Percentiles rank a stretch among this genome's conserved stretches.
Evolutionary conservation across 192 early-diverging fungal species (phyloP).

Genomic region (Gaertneriomyces semiglobifer): DNA sequence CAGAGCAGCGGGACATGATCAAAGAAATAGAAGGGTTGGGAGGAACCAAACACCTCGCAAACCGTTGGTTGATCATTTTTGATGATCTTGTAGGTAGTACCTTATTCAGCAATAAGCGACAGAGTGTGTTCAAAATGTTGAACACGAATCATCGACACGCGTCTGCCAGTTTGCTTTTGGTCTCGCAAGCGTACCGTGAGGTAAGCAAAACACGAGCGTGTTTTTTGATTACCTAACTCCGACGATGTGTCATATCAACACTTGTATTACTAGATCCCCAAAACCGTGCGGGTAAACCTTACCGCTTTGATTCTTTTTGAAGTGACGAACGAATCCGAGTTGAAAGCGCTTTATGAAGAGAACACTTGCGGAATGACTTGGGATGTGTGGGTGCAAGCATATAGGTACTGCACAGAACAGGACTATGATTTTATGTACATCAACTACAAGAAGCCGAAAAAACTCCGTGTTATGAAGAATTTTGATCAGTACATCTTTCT

Average conservation of each 20-base stretch:
- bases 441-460: slow-evolving; percentile 3
- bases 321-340: slow-evolving; percentile 1
- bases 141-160: slow-evolving; percentile 6
- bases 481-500: not conserved
- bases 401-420: not conserved
- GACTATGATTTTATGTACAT: not conserved
- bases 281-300: not conserved
- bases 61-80: not conserved
- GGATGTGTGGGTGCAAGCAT: not conserved
- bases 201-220: too few relatives aligned
- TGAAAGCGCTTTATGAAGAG: not conserved
- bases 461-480: not conserved
- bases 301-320: slow-evolving; percentile 6
- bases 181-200: slow-evolving; percentile 5
- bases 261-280: too few relatives aligned
- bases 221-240: too few relatives aligned
- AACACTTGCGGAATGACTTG: not conserved
- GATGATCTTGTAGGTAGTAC: slow-evolving; percentile 1
- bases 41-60: not conserved
- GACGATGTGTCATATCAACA: too few relatives aligned
- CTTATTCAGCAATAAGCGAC: not conserved
- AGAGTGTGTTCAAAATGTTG: slow-evolving; percentile 6
- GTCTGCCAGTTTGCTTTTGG: not conserved
- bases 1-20: not conserved
- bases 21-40: not conserved